These are phyloP conservation scores for Parmelia sp. DNA, from an alignment of 495 filamentous ascomycete genomes.

Conservation along the genomic window DNA sequence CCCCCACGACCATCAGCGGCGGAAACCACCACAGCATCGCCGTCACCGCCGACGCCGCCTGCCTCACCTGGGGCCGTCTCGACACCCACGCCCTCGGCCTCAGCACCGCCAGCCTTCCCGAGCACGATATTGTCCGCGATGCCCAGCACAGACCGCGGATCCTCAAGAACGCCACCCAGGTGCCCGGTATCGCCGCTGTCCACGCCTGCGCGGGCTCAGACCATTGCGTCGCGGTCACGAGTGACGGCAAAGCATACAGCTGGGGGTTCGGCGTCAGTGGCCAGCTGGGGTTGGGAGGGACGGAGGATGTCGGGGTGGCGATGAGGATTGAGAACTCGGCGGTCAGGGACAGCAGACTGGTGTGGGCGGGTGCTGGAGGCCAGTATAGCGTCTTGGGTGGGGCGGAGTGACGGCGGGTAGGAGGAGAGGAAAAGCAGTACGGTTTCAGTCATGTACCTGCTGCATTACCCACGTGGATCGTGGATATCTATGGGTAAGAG, in stretches of 20 bases:
- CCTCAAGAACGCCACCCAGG: neutral
- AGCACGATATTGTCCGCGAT: neutral
- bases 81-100: neutral
- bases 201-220: neutral
- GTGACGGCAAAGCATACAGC: neutral
- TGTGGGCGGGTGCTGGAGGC: neutral
- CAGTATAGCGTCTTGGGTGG: neutral
- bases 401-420: too few relatives aligned
- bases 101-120: neutral
- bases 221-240: neutral
- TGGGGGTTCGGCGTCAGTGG: neutral
- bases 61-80: neutral
- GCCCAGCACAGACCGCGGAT: neutral
- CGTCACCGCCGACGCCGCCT: neutral
- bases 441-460: too few relatives aligned
- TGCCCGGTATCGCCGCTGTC: neutral
- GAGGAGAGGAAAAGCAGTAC: too few relatives aligned
- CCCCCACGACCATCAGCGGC: neutral
- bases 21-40: neutral
- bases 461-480: too few relatives aligned
- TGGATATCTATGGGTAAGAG: too few relatives aligned
- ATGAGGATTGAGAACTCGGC: neutral
- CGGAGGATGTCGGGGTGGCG: neutral
- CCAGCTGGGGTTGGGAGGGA: slow-evolving; percentile 1
- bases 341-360: neutral